Evolutionary conservation across 768 basidiomycete genomes (phyloP).

Genomic region (Lactarius psammicola): DNA sequence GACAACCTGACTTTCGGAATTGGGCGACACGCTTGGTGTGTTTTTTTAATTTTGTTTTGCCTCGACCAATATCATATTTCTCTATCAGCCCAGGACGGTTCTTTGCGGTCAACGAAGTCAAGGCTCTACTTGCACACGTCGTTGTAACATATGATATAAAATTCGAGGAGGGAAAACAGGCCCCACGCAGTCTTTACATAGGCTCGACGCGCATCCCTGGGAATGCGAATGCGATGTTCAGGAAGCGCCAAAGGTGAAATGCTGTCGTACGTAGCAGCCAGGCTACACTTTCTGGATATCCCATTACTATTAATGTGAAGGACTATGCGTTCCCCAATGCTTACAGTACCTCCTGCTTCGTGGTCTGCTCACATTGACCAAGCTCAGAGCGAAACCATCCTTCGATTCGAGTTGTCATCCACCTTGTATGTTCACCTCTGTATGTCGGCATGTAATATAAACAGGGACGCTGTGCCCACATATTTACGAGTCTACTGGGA

Average conservation of each 20-base stretch:
- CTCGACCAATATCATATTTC: no score
- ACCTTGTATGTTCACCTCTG: neutral
- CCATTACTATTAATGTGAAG: neutral
- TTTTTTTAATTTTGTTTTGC: neutral
- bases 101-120: constrained; percentile 32
- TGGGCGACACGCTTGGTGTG: constrained; percentile 35
- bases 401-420: neutral
- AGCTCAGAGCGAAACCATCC: neutral
- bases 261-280: neutral
- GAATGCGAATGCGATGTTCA: constrained; percentile 29
- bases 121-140: constrained; percentile 32
- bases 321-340: neutral
- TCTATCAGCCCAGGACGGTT: constrained; percentile 1
- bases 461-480: no score
- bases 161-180: constrained; percentile 25
- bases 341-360: neutral
- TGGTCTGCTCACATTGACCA: no score
- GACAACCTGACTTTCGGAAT: constrained; percentile 37
- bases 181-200: constrained; percentile 8
- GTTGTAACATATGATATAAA: constrained; percentile 32
- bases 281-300: neutral
- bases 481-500: no score
- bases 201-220: constrained; percentile 16
- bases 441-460: no score
- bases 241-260: constrained; percentile 23